A percentile compares a stretch with the other conserved stretches of the same genome.
Conservation (phyloP, 768 basidiomycete genomes). For the Termitomyces sp. region DNA sequence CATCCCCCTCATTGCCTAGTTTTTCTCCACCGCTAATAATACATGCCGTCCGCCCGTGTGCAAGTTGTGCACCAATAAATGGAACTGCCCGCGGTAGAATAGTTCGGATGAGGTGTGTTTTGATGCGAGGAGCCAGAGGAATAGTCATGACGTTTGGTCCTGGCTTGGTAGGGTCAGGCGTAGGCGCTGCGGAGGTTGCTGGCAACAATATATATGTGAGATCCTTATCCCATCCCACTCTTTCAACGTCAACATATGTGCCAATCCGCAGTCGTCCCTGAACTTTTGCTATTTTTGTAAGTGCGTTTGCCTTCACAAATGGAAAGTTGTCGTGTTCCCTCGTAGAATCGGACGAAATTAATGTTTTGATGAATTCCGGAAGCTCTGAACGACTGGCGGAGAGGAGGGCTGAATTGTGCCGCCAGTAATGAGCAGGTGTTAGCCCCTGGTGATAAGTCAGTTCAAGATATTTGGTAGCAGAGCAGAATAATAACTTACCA, state of each 20-base stretch:
- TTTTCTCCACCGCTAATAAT: conserved; percentile 8
- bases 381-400: conserved; percentile 44
- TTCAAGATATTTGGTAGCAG: neutral
- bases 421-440: conserved; percentile 11
- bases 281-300: conserved; percentile 9
- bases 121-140: conserved; percentile 4
- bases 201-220: conserved; percentile 7
- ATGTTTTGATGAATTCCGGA: conserved; percentile 33
- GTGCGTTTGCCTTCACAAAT: conserved; percentile 25
- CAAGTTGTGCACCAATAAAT: conserved; percentile 10
- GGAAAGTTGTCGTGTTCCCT: conserved; percentile 14
- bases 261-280: conserved; percentile 9
- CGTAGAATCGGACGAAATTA: conserved; percentile 17
- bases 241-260: conserved; percentile 8
- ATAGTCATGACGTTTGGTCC: conserved; percentile 12
- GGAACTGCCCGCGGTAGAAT: conserved; percentile 8
- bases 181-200: neutral
- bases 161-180: neutral
- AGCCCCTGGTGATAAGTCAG: conserved; percentile 1
- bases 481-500: conserved; percentile 37
- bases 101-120: conserved; percentile 5
- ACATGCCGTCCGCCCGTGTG: conserved; percentile 1
- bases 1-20: neutral
- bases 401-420: conserved; percentile 5
- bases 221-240: neutral